phyloP scores from a whole-genome alignment of 2,329 filamentous ascomycete species.

The Curvularia sp. region DNA sequence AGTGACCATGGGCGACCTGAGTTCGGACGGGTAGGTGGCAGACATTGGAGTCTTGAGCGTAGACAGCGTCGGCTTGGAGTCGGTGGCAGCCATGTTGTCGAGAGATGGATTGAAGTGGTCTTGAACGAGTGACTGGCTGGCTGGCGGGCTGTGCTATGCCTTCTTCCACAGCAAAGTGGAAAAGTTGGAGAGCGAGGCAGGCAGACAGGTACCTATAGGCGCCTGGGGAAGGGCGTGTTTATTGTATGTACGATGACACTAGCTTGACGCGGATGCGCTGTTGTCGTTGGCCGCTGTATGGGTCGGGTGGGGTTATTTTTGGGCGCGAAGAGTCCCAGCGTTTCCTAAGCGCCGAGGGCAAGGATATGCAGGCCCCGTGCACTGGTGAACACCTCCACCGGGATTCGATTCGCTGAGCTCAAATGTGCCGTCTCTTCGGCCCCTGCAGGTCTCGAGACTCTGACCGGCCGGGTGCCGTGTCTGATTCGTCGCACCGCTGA shows the following conservation, averaged over 20 bases:
- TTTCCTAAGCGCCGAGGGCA: slow-evolving; percentile 42
- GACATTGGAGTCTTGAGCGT: slow-evolving; percentile 65
- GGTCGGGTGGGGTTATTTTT: slow-evolving; percentile 33
- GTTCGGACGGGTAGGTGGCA: slow-evolving; percentile 62
- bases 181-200: slow-evolving; percentile 36
- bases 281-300: slow-evolving; percentile 44
- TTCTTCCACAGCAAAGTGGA: slow-evolving; percentile 38
- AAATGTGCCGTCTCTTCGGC: slow-evolving; percentile 46
- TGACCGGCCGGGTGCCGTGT: slow-evolving; percentile 20
- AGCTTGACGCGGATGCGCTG: slow-evolving; percentile 37
- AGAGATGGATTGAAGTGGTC: slow-evolving; percentile 14
- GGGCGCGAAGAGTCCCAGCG: slow-evolving; percentile 39
- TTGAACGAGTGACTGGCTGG: slow-evolving; percentile 41
- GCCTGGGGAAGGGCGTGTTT: slow-evolving; percentile 41
- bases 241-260: slow-evolving; percentile 38
- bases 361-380: slow-evolving; percentile 27
- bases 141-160: slow-evolving; percentile 35
- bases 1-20: slow-evolving; percentile 69
- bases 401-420: slow-evolving; percentile 31
- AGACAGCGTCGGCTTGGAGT: slow-evolving; percentile 51
- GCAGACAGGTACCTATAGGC: slow-evolving; percentile 35
- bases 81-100: slow-evolving; percentile 49
- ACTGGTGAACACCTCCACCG: slow-evolving; percentile 25
- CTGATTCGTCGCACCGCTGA: slow-evolving; percentile 37
- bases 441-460: slow-evolving; percentile 43